These are phyloP conservation scores for Lagerstroemia speciosa DNA, from an alignment of 345 rosid genomes.

Conservation along the genomic window DNA sequence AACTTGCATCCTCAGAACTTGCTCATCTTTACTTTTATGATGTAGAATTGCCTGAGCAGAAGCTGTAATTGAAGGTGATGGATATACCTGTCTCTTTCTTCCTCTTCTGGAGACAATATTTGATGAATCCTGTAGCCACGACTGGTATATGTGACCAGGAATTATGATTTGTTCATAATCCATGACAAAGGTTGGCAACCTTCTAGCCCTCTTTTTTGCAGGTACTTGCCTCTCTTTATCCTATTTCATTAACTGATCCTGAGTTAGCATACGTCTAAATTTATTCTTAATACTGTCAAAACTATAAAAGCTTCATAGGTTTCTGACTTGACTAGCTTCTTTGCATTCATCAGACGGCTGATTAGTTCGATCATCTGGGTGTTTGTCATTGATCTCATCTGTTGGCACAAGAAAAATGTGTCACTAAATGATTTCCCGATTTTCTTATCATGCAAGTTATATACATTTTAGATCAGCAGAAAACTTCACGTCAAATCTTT, in stretches of 20 bases:
- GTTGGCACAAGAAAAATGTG: slow-evolving; percentile 21
- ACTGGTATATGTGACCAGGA: slow-evolving; percentile 53
- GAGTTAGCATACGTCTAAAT: slow-evolving; percentile 8
- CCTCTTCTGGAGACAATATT: slow-evolving; percentile 43
- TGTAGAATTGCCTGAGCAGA: background rate
- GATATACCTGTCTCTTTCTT: slow-evolving; percentile 50
- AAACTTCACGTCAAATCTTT: background rate
- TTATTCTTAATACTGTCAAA: background rate
- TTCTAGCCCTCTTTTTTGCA: slow-evolving; percentile 40
- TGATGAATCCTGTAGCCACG: slow-evolving; percentile 69
- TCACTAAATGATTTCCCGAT: background rate
- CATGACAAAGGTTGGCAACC: slow-evolving; percentile 27
- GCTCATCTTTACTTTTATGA: background rate
- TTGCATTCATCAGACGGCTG: slow-evolving; percentile 23
- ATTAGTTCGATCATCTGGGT: slow-evolving; percentile 24
- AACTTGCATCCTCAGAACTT: background rate
- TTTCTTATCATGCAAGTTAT: background rate
- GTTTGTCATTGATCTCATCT: slow-evolving; percentile 34
- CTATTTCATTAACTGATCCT: slow-evolving; percentile 28
- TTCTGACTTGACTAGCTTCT: slow-evolving; percentile 38
- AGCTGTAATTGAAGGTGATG: background rate
- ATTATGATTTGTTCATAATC: slow-evolving; percentile 67
- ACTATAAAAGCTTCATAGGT: background rate
- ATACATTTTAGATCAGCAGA: background rate
- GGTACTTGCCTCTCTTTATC: slow-evolving; percentile 30